Evolutionary conservation across 2,329 filamentous ascomycete species (phyloP).

Genomic region (Alternaria consortialis): DNA sequence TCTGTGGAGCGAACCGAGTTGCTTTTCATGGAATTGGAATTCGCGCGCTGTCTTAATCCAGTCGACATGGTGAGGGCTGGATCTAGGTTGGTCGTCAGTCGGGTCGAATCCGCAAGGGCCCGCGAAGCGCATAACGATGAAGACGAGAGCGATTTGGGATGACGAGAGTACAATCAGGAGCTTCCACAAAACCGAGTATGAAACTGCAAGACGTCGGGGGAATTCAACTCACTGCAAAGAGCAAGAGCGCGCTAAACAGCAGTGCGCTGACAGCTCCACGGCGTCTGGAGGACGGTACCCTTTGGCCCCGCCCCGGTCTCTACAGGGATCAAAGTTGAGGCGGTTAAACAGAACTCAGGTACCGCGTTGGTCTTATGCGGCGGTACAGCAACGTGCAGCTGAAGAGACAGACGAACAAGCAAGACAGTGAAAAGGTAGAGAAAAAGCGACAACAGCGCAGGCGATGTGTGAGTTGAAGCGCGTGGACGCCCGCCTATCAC

Average conservation of each 20-base stretch:
- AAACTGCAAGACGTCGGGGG: slow-evolving; percentile 41
- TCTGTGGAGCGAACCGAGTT: slow-evolving; percentile 47
- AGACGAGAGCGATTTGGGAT: slow-evolving; percentile 39
- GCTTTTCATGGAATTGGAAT: slow-evolving; percentile 47
- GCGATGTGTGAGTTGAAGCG: slow-evolving; percentile 41
- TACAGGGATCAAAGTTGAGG: slow-evolving; percentile 44
- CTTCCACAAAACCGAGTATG: slow-evolving; percentile 35
- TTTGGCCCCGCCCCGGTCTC: slow-evolving; percentile 50
- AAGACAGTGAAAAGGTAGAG: slow-evolving; percentile 34
- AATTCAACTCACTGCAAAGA: slow-evolving; percentile 50
- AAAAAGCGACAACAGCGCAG: slow-evolving; percentile 45
- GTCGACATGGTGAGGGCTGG: slow-evolving; percentile 54
- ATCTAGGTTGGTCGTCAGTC: slow-evolving; percentile 45
- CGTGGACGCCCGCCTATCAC: slow-evolving; percentile 48
- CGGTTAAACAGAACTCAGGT: slow-evolving; percentile 52
- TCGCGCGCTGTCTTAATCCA: slow-evolving; percentile 54
- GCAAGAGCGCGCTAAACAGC: slow-evolving; percentile 50
- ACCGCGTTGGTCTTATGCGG: slow-evolving; percentile 44
- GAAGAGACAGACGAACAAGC: slow-evolving; percentile 43
- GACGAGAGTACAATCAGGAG: slow-evolving; percentile 41
- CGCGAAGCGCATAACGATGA: slow-evolving; percentile 44
- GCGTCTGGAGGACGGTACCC: slow-evolving; percentile 50
- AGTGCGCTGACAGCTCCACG: slow-evolving; percentile 47
- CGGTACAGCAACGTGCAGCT: slow-evolving; percentile 49
- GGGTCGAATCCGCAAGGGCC: slow-evolving; percentile 30